These are phyloP conservation scores for Fusarium globosum DNA, from an alignment of 2,329 filamentous ascomycete species.

Conservation along the genomic window DNA sequence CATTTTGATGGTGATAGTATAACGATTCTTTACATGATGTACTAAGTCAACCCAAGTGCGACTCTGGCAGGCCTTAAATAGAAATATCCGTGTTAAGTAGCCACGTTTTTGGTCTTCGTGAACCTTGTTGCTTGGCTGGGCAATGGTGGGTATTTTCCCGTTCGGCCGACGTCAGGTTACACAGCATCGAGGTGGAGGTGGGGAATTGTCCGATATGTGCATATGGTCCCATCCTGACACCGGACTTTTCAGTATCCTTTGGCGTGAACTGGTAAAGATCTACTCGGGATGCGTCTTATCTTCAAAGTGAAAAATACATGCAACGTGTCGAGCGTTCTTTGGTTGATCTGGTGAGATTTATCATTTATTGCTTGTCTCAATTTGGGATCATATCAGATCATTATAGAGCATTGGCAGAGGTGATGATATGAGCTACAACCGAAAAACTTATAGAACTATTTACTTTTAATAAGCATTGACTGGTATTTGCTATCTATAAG, in stretches of 20 bases:
- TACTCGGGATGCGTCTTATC: background rate
- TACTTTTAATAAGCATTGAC: no score
- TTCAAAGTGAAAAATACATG: background rate
- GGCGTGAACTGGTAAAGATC: background rate
- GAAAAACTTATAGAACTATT: rapidly evolving
- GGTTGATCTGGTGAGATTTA: no score
- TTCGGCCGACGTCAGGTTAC: background rate
- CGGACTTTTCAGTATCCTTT: background rate
- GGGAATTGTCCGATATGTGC: background rate
- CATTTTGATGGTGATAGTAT: background rate
- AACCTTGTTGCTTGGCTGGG: no score
- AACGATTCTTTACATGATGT: no score
- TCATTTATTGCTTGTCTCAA: background rate
- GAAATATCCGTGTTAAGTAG: rapidly evolving
- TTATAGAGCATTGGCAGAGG: no score
- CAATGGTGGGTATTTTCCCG: background rate
- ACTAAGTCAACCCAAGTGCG: no score
- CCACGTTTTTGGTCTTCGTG: rapidly evolving
- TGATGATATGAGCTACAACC: no score
- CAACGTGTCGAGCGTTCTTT: background rate
- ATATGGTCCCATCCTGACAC: background rate
- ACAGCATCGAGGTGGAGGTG: background rate
- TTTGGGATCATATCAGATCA: background rate
- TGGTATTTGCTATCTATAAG: background rate
- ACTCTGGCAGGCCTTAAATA: background rate